Evolutionary conservation across 148 eudicot species (phyloP), one percentile per base, ranked within the genome.

Genomic region (Vaccinium darrowii): DNA sequence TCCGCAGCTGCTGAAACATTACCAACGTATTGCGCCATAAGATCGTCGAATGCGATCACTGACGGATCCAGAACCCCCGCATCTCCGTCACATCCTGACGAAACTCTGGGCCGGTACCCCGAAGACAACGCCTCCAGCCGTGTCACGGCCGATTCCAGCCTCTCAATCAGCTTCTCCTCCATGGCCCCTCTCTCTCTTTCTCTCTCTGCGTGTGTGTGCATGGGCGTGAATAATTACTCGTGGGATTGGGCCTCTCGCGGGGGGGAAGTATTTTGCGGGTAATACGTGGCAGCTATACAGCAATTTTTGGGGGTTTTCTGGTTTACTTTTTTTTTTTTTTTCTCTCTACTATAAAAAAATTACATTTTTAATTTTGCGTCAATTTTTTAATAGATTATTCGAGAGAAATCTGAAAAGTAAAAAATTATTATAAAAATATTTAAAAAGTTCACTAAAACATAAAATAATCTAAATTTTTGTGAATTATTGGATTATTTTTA

Each of bases 141-240:
- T 78, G 86, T 60, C 69, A 96, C 98, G 81, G 98, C 98, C 81
- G 92, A 91, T 85, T 96, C 98, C 69, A 96, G 84, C 81, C 98
- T 81, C 85, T 88, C 88, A 43, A 94, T 86, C 86, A 96, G 85
- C 79, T 86, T 88, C 86, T 90, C 93, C n/a, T 96, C 99, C 99
- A 96, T 96, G 5, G 47, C 47, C 72, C 25, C 30, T 65, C 72
- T 65, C 72, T 19, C 72, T 14, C 19, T 21, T 30, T 47, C 82
- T 58, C 58, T 15, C 77, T 36, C 52, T 62, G 43, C 0, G 4
- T 3, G 4, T 39, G 43, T 39, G 43, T 39, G 43, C 39, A 36
- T 36, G 39, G 1, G 39, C 2, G 39, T 36, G 39, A n/a, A 36
- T 36, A 36, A 36, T 36, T 36, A 36, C 6, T 21, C 3, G 78